Evolutionary conservation across 495 filamentous ascomycete genomes (phyloP), one percentile per base, ranked within the genome.

Genomic region (Penicillium salamii): DNA sequence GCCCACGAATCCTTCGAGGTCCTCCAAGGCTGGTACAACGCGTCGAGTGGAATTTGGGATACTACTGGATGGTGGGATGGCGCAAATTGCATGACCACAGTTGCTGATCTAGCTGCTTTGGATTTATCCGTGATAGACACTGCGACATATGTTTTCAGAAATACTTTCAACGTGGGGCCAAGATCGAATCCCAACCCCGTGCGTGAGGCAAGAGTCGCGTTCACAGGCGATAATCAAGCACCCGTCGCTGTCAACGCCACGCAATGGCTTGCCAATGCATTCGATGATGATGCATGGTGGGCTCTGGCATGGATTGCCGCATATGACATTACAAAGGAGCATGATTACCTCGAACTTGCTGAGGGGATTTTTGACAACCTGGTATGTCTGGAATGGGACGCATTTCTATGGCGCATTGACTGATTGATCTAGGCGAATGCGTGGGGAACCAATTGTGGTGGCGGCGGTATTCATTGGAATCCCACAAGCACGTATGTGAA

Each of bases 231-330:
- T 17, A 40, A 32, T 20, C 40, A 36, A 32, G 26, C 17, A 29
- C 35, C 43, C 2, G 43, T 21, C 18, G 39, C 58, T 26, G 53
- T 42, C 8, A 58, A 62, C 47, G 60, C 55, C 7, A 57, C 55
- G 14, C 44, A 54, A 13, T 69, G 68, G 68, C 61, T 87, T 28
- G 85, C 86, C 55, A 71, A 80, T 14, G 85, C 74, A 53, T 87
- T 86, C 55, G 86, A 88, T 49, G 85, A 89, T 57, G 83, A 87
- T 55, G 82, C 76, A 13, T 89, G 85, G 85, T 89, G 85, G 85
- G 84, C 81, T 18, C 69, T 88, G 18, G 85, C 76, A 29, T 77
- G 83, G 74, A 80, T 88, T 57, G 76, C 79, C 43, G 76, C 78
- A 31, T 84, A 84, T 67, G 85, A 89, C 58, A 59, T 82, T 15